These are phyloP conservation scores for Fusarium pininemorale DNA, from an alignment of 2,329 filamentous ascomycete genomes.

Conservation along the genomic window DNA sequence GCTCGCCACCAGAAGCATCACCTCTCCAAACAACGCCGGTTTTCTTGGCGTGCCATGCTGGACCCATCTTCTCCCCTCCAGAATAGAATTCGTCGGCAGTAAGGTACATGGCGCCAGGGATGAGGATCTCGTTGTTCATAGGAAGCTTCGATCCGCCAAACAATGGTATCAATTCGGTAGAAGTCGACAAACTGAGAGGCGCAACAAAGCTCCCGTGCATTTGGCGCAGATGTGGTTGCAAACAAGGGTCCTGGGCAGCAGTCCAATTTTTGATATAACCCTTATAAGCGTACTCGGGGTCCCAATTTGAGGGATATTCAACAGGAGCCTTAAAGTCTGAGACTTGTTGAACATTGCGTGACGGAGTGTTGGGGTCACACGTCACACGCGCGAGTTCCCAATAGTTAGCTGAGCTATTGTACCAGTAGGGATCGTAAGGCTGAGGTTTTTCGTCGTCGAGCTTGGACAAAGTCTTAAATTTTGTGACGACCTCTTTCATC, in stretches of 20 bases:
- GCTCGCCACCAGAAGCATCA: constrained; percentile 68
- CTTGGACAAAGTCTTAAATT: constrained; percentile 52
- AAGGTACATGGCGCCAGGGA: constrained; percentile 73
- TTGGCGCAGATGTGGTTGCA: constrained; percentile 61
- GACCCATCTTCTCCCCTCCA: constrained; percentile 64
- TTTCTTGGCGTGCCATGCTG: constrained; percentile 66
- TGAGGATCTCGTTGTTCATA: constrained; percentile 71
- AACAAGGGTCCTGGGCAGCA: constrained; percentile 65
- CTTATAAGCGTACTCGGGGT: constrained; percentile 50
- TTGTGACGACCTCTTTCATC: constrained; percentile 54
- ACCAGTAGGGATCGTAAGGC: constrained; percentile 59
- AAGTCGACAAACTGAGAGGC: constrained; percentile 60
- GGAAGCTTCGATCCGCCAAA: constrained; percentile 71
- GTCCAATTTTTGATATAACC: constrained; percentile 69
- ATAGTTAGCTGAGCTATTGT: constrained; percentile 57
- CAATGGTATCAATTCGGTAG: constrained; percentile 65
- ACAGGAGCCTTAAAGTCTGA: constrained; percentile 45
- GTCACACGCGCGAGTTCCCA: constrained; percentile 67
- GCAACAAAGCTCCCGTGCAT: constrained; percentile 68
- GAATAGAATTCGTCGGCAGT: constrained; percentile 66
- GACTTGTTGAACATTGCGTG: constrained; percentile 49
- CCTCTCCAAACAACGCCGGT: constrained; percentile 70
- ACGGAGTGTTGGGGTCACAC: constrained; percentile 65
- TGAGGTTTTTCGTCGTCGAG: constrained; percentile 48
- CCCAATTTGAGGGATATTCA: constrained; percentile 48